Percentiles rank a stretch among this genome's conserved stretches.
Conservation (phyloP, 2,329 filamentous ascomycete species). For the Domatiomyces globalis region DNA sequence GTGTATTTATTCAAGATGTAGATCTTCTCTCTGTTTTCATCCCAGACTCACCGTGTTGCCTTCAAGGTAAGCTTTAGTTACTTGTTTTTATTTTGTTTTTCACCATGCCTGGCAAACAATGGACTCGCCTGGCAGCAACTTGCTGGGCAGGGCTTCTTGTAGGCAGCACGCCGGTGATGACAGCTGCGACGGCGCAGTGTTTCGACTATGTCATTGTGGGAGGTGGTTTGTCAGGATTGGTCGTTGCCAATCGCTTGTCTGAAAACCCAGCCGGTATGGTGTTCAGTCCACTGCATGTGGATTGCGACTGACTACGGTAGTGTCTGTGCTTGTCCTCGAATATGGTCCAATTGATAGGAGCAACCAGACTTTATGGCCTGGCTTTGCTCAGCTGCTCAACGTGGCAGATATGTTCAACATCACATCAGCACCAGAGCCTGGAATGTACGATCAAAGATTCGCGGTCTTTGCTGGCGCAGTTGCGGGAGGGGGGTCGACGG, state of each 20-base stretch:
- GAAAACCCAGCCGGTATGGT: slow-evolving; percentile 7
- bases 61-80: too few species aligned
- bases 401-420: slow-evolving; percentile 21
- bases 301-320: slow-evolving; percentile 2
- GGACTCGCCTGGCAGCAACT: slow-evolving; percentile 1
- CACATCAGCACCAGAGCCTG: slow-evolving; percentile 21
- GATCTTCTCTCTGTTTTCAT: too few species aligned
- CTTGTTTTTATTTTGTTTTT: not conserved
- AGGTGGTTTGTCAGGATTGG: slow-evolving; percentile 21
- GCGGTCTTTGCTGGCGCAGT: slow-evolving; percentile 22
- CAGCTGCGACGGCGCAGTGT: not conserved
- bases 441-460: slow-evolving; percentile 18
- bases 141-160: not conserved
- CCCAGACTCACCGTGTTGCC: too few species aligned
- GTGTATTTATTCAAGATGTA: too few species aligned
- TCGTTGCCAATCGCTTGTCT: slow-evolving; percentile 17
- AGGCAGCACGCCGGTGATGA: not conserved
- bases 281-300: not conserved
- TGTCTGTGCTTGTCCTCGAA: slow-evolving; percentile 14
- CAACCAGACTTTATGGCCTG: slow-evolving; percentile 9
- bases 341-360: slow-evolving; percentile 14
- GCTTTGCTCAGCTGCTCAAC: slow-evolving; percentile 8
- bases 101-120: not conserved
- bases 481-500: slow-evolving; percentile 29
- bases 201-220: slow-evolving; percentile 23